Evolutionary conservation across 2,329 filamentous ascomycete genomes (phyloP).

Genomic region (Boeremia lycopersici): DNA sequence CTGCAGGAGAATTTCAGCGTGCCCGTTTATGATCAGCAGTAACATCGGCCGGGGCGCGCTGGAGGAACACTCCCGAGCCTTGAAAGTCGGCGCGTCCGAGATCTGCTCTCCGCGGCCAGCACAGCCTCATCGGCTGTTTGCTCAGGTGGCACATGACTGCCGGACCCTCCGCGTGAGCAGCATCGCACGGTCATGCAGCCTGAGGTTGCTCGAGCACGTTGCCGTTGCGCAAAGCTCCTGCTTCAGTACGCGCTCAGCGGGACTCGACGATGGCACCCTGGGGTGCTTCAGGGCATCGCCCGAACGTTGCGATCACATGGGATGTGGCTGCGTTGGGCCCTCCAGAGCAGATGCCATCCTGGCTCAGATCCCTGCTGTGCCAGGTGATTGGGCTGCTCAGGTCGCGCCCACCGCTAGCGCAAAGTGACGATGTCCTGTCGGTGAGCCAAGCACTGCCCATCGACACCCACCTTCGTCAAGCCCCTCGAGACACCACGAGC

Average conservation of each 20-base stretch:
- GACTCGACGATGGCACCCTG: conserved; percentile 36
- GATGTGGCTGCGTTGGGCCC: conserved; percentile 18
- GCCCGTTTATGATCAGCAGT: conserved; percentile 24
- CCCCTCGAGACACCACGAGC: conserved; percentile 29
- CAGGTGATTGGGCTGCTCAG: conserved; percentile 42
- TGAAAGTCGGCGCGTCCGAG: conserved; percentile 34
- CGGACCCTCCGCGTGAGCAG: conserved; percentile 14
- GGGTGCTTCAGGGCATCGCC: conserved; percentile 21
- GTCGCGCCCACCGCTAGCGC: conserved; percentile 45
- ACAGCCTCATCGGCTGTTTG: conserved; percentile 31
- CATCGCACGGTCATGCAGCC: conserved; percentile 13
- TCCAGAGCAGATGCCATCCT: conserved; percentile 30
- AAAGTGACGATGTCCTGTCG: conserved; percentile 48
- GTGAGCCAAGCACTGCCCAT: conserved; percentile 41
- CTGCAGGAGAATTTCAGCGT: conserved; percentile 14
- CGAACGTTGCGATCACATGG: conserved; percentile 44
- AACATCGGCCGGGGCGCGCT: conserved; percentile 24
- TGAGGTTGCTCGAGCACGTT: conserved; percentile 23
- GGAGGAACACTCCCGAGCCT: conserved; percentile 10
- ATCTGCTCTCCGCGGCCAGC: conserved; percentile 30
- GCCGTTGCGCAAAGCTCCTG: conserved; percentile 19
- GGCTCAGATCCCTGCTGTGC: conserved; percentile 39
- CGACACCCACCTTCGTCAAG: conserved; percentile 38
- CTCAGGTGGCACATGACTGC: conserved; percentile 24
- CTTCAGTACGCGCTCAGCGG: conserved; percentile 46